Percentiles rank a stretch among this genome's conserved stretches.
These are phyloP conservation scores for Raffaelea arxii DNA, from an alignment of 2,329 filamentous ascomycete genomes.

Conservation along the genomic window DNA sequence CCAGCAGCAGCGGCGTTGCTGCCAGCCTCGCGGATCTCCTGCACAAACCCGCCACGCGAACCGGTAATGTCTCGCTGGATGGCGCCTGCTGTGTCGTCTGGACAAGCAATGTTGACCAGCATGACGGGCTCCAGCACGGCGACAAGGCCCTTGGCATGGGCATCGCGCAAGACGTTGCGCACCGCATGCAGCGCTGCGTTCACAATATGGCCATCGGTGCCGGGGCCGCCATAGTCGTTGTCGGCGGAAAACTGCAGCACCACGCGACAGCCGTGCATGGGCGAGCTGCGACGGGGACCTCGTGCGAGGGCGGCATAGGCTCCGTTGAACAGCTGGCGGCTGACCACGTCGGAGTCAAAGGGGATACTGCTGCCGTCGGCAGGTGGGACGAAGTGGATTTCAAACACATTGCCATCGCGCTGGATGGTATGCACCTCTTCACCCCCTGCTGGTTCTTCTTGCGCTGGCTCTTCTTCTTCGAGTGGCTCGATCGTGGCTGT, in stretches of 20 bases:
- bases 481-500: conserved; percentile 58
- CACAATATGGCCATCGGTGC: conserved; percentile 60
- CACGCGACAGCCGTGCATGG: conserved; percentile 67
- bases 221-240: conserved; percentile 54
- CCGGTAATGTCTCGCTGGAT: conserved; percentile 76
- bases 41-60: conserved; percentile 62
- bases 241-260: conserved; percentile 57
- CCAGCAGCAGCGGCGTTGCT: conserved; percentile 26
- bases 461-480: conserved; percentile 4
- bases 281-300: conserved; percentile 71
- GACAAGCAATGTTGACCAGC: conserved; percentile 76
- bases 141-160: conserved; percentile 48
- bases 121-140: conserved; percentile 88
- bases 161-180: conserved; percentile 55
- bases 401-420: conserved; percentile 23
- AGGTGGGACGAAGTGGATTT: background rate
- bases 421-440: conserved; percentile 23
- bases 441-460: background rate
- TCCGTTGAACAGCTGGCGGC: conserved; percentile 62
- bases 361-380: conserved; percentile 18
- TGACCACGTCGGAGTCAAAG: conserved; percentile 40
- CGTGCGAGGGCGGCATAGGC: conserved; percentile 74
- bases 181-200: conserved; percentile 53
- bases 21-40: conserved; percentile 54
- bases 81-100: conserved; percentile 68